phyloP scores from a whole-genome alignment of 352 stramenopile genomes.

The Nothophytophthora sp. region DNA sequence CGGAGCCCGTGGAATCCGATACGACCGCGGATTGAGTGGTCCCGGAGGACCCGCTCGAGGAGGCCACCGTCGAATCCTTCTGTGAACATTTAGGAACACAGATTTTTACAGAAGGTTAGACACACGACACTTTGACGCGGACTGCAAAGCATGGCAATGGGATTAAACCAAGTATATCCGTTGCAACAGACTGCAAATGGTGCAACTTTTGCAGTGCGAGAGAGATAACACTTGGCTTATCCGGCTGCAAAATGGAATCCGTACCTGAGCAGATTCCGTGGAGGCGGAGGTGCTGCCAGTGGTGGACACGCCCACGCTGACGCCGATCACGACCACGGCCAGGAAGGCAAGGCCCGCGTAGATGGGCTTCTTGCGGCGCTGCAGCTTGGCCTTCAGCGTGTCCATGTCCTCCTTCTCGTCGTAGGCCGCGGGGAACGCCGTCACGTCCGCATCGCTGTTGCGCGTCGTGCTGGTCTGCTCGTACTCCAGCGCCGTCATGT shows the following conservation, averaged over 20 bases:
- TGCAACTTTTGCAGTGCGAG: too few relatives aligned
- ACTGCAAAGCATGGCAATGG: too few relatives aligned
- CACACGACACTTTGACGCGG: too few relatives aligned
- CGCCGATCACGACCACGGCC: constrained; percentile 49
- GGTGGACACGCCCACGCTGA: constrained; percentile 34
- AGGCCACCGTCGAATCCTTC: constrained; percentile 9
- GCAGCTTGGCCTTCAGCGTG: constrained; percentile 40
- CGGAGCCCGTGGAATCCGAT: constrained; percentile 10
- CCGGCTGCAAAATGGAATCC: neutral
- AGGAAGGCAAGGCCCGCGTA: constrained; percentile 58
- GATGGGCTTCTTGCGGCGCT: constrained; percentile 64
- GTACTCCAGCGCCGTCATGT: constrained; percentile 35
- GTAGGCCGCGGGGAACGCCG: constrained; percentile 27
- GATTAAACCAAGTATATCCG: too few relatives aligned
- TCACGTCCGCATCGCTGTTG: constrained; percentile 27
- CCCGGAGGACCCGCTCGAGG: constrained; percentile 5
- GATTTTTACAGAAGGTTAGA: too few relatives aligned
- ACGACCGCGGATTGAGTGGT: constrained; percentile 10
- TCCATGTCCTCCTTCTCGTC: constrained; percentile 64
- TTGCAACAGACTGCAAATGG: too few relatives aligned
- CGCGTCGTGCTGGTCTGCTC: constrained; percentile 39
- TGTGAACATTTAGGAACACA: too few relatives aligned
- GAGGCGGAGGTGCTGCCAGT: constrained; percentile 14
- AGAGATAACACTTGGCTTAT: too few relatives aligned
- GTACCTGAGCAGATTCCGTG: constrained; percentile 40